Evolutionary conservation across 2,329 filamentous ascomycete species (phyloP).

Genomic region (Pseudogymnoascus pannorum): DNA sequence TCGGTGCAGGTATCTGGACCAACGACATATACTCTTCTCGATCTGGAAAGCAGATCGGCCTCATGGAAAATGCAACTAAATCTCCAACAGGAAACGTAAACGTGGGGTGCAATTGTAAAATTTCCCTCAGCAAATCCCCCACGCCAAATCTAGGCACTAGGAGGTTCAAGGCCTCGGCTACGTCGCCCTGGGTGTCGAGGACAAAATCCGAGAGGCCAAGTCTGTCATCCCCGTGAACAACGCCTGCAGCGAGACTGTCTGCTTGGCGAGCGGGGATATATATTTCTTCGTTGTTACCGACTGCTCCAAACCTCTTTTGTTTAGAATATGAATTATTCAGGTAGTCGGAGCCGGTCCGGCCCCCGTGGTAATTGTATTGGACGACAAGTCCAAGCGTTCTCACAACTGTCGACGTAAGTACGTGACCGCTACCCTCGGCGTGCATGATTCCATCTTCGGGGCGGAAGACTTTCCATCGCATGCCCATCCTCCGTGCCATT

Average conservation of each 20-base stretch:
- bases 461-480: constrained; percentile 27
- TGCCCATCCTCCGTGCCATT: constrained; percentile 30
- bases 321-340: neutral
- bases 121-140: constrained; percentile 12
- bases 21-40: constrained; percentile 3
- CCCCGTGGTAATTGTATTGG: constrained; percentile 20
- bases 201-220: constrained; percentile 17
- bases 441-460: constrained; percentile 24
- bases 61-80: constrained; percentile 18
- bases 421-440: constrained; percentile 32
- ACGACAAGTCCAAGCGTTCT: constrained; percentile 22
- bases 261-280: constrained; percentile 17
- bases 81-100: constrained; percentile 18
- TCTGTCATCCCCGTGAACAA: constrained; percentile 13
- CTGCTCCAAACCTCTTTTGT: neutral
- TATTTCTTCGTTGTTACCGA: constrained; percentile 18
- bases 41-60: constrained; percentile 10
- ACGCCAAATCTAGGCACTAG: constrained; percentile 13
- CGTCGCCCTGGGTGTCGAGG: constrained; percentile 17
- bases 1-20: constrained; percentile 22
- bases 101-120: constrained; percentile 15
- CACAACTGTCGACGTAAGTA: constrained; percentile 29
- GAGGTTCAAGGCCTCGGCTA: constrained; percentile 16
- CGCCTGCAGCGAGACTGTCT: constrained; percentile 19
- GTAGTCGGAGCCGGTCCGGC: constrained; percentile 8